Percentiles rank a stretch among this genome's conserved stretches.
Conservation (phyloP, 345 rosid species). For the Lepidium aucheri region DNA sequence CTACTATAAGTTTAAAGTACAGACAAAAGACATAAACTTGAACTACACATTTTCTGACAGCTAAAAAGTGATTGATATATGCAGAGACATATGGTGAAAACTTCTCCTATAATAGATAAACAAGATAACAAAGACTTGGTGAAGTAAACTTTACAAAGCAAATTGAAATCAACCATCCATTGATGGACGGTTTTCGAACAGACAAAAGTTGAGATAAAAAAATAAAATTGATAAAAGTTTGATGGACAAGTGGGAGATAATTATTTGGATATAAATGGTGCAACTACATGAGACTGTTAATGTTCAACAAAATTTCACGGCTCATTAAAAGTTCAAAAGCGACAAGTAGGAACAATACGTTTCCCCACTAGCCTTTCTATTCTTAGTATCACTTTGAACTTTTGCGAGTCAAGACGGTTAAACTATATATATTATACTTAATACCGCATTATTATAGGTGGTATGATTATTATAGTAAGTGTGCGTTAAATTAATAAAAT, state of each 20-base stretch:
- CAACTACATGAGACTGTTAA: slow-evolving; percentile 7
- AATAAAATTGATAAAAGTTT: not conserved
- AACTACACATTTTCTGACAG: too few species aligned
- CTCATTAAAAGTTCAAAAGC: slow-evolving; percentile 8
- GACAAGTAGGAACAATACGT: not conserved
- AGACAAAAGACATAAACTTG: too few species aligned
- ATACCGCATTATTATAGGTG: not conserved
- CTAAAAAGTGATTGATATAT: too few species aligned
- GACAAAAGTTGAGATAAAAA: not conserved
- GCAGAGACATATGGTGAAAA: too few species aligned
- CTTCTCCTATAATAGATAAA: too few species aligned
- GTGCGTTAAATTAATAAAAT: not conserved
- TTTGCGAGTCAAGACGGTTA: not conserved
- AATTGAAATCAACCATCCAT: too few species aligned
- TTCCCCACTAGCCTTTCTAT: slow-evolving; percentile 4
- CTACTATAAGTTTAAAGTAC: too few species aligned
- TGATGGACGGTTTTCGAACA: too few species aligned
- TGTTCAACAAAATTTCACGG: slow-evolving; percentile 21
- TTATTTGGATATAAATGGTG: not conserved
- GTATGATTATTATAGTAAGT: not conserved
- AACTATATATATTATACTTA: not conserved
- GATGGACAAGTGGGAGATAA: not conserved
- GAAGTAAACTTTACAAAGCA: too few species aligned
- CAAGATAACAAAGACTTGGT: too few species aligned
- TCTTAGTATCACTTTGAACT: not conserved